phyloP scores from a whole-genome alignment of 2,329 filamentous ascomycete species.

The Colletotrichum sublineola region DNA sequence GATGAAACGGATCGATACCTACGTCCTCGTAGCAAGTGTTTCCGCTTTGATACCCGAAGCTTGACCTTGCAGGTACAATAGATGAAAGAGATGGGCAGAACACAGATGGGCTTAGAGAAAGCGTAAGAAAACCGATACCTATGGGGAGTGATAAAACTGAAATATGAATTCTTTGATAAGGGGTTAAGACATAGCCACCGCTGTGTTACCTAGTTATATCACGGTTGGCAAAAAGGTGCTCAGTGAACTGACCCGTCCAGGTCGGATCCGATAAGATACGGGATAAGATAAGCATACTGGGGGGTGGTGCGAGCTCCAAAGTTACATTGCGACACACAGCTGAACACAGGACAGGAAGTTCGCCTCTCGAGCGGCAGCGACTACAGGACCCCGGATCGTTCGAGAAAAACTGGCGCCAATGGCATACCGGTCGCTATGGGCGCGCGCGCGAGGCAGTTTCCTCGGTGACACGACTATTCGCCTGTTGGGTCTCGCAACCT shows the following conservation, averaged over 20 bases:
- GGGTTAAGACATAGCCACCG: background rate
- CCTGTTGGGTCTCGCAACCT: constrained; percentile 67
- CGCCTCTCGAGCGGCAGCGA: background rate
- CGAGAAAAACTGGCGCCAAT: constrained; percentile 22
- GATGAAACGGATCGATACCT: too few relatives aligned
- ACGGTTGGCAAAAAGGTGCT: background rate
- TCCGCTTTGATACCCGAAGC: too few relatives aligned
- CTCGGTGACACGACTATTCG: constrained; percentile 45
- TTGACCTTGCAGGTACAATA: background rate
- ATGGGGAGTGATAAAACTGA: too few relatives aligned
- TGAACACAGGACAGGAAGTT: background rate
- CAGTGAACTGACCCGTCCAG: background rate
- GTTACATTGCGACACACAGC: constrained; percentile 17
- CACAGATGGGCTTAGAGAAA: background rate
- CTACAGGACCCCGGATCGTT: background rate
- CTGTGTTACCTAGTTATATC: background rate
- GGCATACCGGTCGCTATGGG: constrained; percentile 40
- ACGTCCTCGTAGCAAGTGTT: too few relatives aligned
- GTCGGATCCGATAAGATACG: constrained; percentile 12
- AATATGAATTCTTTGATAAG: background rate
- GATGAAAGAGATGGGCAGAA: background rate
- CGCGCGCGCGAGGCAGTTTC: constrained; percentile 45
- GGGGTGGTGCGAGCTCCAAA: constrained; percentile 24
- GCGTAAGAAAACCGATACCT: background rate
- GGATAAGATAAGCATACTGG: constrained; percentile 29